Conservation (phyloP, 2,329 filamentous ascomycete species). For the Epichloe bromicola region DNA sequence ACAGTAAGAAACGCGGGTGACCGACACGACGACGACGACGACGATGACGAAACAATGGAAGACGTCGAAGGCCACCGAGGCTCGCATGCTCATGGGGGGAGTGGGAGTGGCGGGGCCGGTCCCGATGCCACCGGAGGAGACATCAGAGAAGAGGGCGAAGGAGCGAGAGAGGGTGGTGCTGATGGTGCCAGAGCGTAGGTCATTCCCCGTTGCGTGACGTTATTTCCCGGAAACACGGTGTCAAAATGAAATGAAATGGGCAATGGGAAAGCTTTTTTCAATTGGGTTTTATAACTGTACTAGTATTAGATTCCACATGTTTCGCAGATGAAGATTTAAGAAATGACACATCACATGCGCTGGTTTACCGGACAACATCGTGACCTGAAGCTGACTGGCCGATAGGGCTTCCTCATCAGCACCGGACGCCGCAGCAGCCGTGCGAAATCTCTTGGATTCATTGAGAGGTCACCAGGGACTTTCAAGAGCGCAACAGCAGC, state of each 20-base stretch:
- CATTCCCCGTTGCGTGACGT: constrained; percentile 19
- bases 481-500: constrained; percentile 21
- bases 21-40: constrained; percentile 38
- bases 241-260: constrained; percentile 3
- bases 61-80: constrained; percentile 57
- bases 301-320: constrained; percentile 14
- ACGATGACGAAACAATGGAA: constrained; percentile 34
- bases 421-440: constrained; percentile 60
- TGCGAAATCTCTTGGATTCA: constrained; percentile 81
- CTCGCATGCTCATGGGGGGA: constrained; percentile 41
- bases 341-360: constrained; percentile 7
- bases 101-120: constrained; percentile 68
- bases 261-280: constrained; percentile 5
- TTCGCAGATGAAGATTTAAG: constrained; percentile 12
- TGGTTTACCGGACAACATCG: neutral
- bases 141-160: constrained; percentile 77
- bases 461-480: constrained; percentile 45
- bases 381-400: constrained; percentile 28
- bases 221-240: constrained; percentile 9
- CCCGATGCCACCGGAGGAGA: constrained; percentile 83
- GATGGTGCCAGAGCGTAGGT: constrained; percentile 99
- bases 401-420: constrained; percentile 45
- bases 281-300: constrained; percentile 15
- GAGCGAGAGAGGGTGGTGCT: constrained; percentile 79
- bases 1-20: constrained; percentile 41